A percentile compares a stretch with the other conserved stretches of the same genome.
Evolutionary conservation across 2,329 filamentous ascomycete species (phyloP).

Genomic region (Pseudogymnoascus sp.): DNA sequence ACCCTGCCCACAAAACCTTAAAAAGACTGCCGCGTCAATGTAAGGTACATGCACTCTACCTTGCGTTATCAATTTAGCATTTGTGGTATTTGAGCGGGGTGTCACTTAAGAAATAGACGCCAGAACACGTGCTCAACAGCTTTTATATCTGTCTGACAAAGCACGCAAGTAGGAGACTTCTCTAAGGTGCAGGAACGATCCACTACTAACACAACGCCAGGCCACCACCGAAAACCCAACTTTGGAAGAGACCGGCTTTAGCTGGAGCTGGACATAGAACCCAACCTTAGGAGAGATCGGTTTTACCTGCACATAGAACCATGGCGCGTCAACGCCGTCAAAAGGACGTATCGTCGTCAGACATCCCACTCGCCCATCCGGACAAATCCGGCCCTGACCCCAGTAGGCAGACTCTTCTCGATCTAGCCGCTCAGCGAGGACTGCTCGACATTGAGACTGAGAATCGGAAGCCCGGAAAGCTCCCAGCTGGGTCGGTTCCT

Average conservation of each 20-base stretch:
- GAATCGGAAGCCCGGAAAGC: conserved; percentile 24
- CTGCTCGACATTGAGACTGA: conserved; percentile 31
- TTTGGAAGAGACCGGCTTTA: background rate
- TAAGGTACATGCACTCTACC: conserved; percentile 8
- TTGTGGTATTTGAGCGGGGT: background rate
- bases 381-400: conserved; percentile 55
- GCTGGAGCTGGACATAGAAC: background rate
- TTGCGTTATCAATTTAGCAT: conserved; percentile 8
- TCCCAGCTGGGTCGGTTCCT: conserved; percentile 17
- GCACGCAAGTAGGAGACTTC: background rate
- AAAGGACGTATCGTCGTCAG: conserved; percentile 35
- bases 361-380: conserved; percentile 61
- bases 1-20: conserved; percentile 7
- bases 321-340: conserved; percentile 47
- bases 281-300: background rate
- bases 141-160: background rate
- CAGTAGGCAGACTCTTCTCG: conserved; percentile 61
- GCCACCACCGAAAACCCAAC: background rate
- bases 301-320: conserved; percentile 6
- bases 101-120: background rate
- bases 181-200: background rate
- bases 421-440: conserved; percentile 61
- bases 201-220: background rate
- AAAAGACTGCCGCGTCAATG: conserved; percentile 5
- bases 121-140: background rate